These are phyloP conservation scores for Smithsoniella earleae DNA, from an alignment of 163 green algal genomes.

Conservation along the genomic window DNA sequence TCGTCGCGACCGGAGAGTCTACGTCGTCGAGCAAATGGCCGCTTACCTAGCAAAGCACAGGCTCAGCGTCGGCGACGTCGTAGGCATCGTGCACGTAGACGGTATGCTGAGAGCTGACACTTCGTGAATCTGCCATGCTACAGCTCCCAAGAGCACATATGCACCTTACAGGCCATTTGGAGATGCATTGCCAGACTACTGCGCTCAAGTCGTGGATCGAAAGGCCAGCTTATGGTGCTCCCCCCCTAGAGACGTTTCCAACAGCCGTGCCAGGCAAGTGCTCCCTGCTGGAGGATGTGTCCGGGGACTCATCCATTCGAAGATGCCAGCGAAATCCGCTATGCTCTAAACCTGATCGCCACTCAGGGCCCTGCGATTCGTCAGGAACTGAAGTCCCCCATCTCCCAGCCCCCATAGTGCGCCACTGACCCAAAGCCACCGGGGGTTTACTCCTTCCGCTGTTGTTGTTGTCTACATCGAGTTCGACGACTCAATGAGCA, in stretches of 20 bases:
- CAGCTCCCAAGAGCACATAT: neutral
- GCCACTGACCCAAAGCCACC: neutral
- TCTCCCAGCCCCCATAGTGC: neutral
- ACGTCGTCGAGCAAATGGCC: constrained; percentile 27
- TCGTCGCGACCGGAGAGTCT: constrained; percentile 1
- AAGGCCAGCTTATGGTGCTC: constrained; percentile 8
- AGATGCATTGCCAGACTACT: constrained; percentile 15
- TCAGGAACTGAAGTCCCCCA: too few species aligned
- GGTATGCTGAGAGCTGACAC: too few species aligned
- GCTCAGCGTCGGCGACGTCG: constrained; percentile 10
- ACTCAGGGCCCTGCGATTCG: constrained; percentile 15
- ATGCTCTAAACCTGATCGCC: constrained; percentile 3
- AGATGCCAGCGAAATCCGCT: neutral
- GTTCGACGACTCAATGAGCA: too few species aligned
- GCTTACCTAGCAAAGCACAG: constrained; percentile 8
- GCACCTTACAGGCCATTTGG: constrained; percentile 7
- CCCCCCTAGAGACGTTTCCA: constrained; percentile 4
- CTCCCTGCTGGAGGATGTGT: constrained; percentile 8
- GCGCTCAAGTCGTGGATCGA: constrained; percentile 23
- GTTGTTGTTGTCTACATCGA: too few species aligned
- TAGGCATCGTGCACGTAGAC: constrained; percentile 17
- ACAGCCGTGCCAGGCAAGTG: constrained; percentile 28
- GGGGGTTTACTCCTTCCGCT: too few species aligned
- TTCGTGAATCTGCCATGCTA: too few species aligned
- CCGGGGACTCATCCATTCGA: neutral